phyloP scores from a whole-genome alignment of 2,329 filamentous ascomycete species.

The Sporothrix phasma region DNA sequence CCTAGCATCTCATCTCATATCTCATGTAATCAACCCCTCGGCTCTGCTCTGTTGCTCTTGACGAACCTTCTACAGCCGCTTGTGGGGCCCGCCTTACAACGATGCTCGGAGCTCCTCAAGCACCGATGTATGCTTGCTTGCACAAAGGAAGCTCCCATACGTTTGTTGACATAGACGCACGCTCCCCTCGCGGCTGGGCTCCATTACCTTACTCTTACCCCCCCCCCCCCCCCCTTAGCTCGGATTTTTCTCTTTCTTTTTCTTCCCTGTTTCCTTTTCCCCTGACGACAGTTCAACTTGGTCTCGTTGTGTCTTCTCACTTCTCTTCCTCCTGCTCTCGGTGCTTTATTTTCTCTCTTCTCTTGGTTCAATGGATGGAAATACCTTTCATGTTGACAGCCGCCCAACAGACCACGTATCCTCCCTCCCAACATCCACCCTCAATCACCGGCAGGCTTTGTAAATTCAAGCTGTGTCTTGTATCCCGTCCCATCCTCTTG shows the following conservation, averaged over 20 bases:
- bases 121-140: background rate
- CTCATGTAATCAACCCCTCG: background rate
- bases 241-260: background rate
- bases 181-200: background rate
- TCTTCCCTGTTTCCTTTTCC: background rate
- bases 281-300: background rate
- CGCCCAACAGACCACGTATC: slow-evolving; percentile 8
- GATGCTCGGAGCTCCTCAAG: background rate
- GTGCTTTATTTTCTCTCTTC: background rate
- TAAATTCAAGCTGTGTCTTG: background rate
- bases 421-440: background rate
- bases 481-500: background rate
- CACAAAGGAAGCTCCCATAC: background rate
- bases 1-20: background rate
- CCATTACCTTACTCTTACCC: background rate
- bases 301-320: background rate
- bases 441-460: no score
- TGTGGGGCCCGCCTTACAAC: background rate
- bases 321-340: background rate
- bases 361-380: background rate
- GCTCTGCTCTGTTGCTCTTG: background rate
- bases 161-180: background rate
- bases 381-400: slow-evolving; percentile 6
- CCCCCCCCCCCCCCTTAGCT: background rate
- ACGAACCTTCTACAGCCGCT: background rate